These are phyloP conservation scores for Penicillium brevicompactum DNA, from an alignment of 2,329 filamentous ascomycete species.

Conservation along the genomic window DNA sequence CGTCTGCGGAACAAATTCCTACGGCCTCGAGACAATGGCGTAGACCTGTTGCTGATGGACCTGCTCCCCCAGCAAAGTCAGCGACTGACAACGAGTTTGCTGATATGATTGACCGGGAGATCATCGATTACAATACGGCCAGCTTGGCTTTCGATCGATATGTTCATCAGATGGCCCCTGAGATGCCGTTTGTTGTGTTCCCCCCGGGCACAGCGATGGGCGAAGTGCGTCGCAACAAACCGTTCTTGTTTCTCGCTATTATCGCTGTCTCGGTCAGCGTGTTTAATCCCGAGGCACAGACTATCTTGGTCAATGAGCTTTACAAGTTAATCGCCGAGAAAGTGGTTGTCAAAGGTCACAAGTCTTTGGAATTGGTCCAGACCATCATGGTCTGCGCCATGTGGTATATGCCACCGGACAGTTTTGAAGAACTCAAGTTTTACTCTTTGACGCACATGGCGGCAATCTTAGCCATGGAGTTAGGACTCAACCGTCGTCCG, in stretches of 20 bases:
- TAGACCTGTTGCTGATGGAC: constrained; percentile 19
- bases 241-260: constrained; percentile 61
- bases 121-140: constrained; percentile 56
- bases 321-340: constrained; percentile 74
- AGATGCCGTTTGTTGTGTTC: constrained; percentile 62
- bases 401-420: constrained; percentile 83
- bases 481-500: constrained; percentile 69
- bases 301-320: constrained; percentile 66
- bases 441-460: constrained; percentile 84
- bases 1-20: constrained; percentile 22
- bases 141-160: constrained; percentile 61
- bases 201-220: constrained; percentile 56
- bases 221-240: constrained; percentile 59
- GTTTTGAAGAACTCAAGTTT: constrained; percentile 85
- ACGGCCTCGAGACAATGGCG: constrained; percentile 25
- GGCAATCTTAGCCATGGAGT: constrained; percentile 78
- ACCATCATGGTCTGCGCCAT: constrained; percentile 73
- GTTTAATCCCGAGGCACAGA: constrained; percentile 59
- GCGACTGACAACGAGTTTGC: constrained; percentile 34
- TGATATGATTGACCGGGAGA: constrained; percentile 52
- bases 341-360: constrained; percentile 74
- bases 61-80: constrained; percentile 13
- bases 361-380: constrained; percentile 81
- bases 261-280: constrained; percentile 56
- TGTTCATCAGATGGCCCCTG: constrained; percentile 54